Evolutionary conservation across 371 early-diverging fungal species (phyloP).

Genomic region (Actinomortierella wolfii): DNA sequence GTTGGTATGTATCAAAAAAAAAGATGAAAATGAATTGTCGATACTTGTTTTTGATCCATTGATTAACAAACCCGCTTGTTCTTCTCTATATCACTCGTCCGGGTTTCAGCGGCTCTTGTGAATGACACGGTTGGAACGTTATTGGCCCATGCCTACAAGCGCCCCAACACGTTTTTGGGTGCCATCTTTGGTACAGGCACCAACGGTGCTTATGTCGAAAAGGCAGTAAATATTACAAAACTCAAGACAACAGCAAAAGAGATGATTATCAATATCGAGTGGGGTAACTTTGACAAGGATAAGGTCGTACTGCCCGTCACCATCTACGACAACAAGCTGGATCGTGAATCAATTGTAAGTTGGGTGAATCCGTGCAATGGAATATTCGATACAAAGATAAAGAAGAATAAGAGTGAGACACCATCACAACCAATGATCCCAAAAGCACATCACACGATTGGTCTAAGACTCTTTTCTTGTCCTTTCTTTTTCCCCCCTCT

Average conservation of each 20-base stretch:
- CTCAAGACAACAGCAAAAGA: constrained; percentile 47
- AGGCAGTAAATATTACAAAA: constrained; percentile 72
- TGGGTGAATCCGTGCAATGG: too few species aligned
- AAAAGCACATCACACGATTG: too few species aligned
- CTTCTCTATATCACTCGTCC: background rate
- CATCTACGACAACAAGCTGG: constrained; percentile 84
- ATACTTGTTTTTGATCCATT: background rate
- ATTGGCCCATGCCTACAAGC: constrained; percentile 83
- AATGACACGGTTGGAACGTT: constrained; percentile 98
- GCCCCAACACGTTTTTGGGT: constrained; percentile 82
- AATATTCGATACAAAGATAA: too few species aligned
- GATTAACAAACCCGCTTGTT: background rate
- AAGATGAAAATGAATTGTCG: too few species aligned
- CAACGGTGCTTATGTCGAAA: constrained; percentile 94
- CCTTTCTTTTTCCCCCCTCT: too few species aligned
- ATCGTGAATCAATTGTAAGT: constrained; percentile 69
- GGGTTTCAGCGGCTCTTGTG: constrained; percentile 77
- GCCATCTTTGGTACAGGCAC: constrained; percentile 97
- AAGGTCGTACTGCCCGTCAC: constrained; percentile 78
- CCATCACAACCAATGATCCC: too few species aligned
- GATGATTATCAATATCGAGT: constrained; percentile 93
- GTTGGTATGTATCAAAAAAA: constrained; percentile 49
- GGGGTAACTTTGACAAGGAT: constrained; percentile 89
- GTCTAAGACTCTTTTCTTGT: too few species aligned
- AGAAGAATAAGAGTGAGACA: too few species aligned